Conservation (phyloP, 495 filamentous ascomycete genomes). For the Tuber indicum region DNA sequence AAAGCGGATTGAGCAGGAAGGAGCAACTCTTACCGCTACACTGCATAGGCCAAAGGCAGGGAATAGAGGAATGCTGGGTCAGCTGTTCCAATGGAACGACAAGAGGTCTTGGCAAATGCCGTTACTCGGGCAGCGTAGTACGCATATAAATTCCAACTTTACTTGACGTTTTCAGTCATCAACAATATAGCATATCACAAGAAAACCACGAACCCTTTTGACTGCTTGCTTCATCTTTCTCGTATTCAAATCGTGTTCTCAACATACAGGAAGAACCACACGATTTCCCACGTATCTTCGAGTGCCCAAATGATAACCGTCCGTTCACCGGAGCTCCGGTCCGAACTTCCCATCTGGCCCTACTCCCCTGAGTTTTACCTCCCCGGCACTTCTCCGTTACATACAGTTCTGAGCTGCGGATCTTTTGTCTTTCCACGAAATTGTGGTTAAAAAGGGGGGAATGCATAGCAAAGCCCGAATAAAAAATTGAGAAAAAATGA, state of each 20-base stretch:
- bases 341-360: neutral
- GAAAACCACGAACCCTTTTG: neutral
- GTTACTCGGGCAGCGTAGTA: neutral
- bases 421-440: neutral
- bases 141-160: neutral
- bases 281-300: neutral
- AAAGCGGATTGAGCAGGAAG: neutral
- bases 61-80: neutral
- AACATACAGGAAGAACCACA: neutral
- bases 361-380: neutral
- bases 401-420: neutral
- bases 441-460: conserved; percentile 1
- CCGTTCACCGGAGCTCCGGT: neutral
- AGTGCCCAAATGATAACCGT: neutral
- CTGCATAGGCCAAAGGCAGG: neutral
- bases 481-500: conserved; percentile 37
- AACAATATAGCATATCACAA: neutral
- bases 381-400: neutral
- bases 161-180: neutral
- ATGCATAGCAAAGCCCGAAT: conserved; percentile 23
- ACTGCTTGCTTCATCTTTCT: neutral
- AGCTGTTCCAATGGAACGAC: conserved; percentile 3
- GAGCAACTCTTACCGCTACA: neutral
- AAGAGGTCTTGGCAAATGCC: conserved; percentile 11
- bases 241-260: neutral